These are phyloP conservation scores for Lactarius psammicola DNA, from an alignment of 768 basidiomycete species.

Conservation along the genomic window DNA sequence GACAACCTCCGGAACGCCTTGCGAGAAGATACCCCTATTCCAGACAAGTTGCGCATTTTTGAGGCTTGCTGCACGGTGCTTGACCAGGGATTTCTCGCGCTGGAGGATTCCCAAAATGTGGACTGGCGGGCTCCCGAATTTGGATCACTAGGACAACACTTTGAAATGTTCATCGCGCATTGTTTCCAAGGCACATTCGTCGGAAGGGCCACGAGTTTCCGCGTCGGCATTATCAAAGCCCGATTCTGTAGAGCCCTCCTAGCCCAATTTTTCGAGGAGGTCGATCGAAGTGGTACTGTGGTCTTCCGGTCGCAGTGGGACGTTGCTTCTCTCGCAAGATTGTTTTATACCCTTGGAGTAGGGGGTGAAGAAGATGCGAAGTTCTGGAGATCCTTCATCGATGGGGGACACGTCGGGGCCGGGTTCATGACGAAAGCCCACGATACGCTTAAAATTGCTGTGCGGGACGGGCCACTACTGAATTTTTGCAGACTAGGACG, in stretches of 20 bases:
- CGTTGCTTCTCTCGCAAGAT: not conserved
- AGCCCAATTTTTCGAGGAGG: not conserved
- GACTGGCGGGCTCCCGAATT: slow-evolving; percentile 6
- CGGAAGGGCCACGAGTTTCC: not conserved
- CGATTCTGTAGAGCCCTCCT: not conserved
- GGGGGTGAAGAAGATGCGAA: not conserved
- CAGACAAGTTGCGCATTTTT: not conserved
- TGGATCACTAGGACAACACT: not conserved
- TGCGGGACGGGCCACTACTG: slow-evolving; percentile 6
- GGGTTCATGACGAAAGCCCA: not conserved
- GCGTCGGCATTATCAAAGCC: not conserved
- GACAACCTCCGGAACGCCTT: not conserved
- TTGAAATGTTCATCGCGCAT: not conserved
- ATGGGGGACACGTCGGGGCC: not conserved
- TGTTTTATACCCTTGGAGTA: not conserved
- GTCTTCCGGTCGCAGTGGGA: not conserved
- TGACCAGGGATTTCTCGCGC: not conserved
- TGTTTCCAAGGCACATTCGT: not conserved
- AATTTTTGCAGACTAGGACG: not conserved
- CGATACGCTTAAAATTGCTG: not conserved
- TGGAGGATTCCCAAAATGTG: not conserved
- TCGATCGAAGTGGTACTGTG: not conserved
- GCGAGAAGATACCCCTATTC: not conserved
- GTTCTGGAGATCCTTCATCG: not conserved
- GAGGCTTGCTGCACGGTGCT: slow-evolving; percentile 5